phyloP scores from a whole-genome alignment of 495 filamentous ascomycete genomes.

The Pyrenula aspistea region DNA sequence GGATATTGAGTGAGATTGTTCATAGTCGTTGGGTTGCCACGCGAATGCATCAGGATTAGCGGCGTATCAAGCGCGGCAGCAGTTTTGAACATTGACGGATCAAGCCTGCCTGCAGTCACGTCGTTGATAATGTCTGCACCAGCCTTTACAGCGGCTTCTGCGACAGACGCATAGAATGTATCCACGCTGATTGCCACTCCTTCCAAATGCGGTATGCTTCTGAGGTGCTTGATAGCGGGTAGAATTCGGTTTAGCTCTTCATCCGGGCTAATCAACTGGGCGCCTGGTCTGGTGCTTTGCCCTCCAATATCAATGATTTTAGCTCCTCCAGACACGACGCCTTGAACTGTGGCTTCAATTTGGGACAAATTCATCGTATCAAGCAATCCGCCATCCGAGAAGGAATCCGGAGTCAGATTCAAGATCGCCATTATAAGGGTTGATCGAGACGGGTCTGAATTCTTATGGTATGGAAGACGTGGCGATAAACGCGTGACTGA shows the following conservation, averaged over 20 bases:
- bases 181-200: slow-evolving; percentile 71
- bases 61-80: slow-evolving; percentile 71
- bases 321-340: slow-evolving; percentile 53
- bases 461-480: slow-evolving; percentile 44
- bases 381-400: slow-evolving; percentile 72
- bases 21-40: slow-evolving; percentile 82
- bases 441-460: slow-evolving; percentile 47
- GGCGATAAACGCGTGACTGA: slow-evolving; percentile 49
- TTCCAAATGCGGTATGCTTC: slow-evolving; percentile 43
- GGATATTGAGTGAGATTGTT: slow-evolving; percentile 56
- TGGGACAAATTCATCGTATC: slow-evolving; percentile 16
- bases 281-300: slow-evolving; percentile 75
- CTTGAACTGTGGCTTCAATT: slow-evolving; percentile 36
- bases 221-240: slow-evolving; percentile 64
- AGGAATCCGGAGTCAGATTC: slow-evolving; percentile 93
- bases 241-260: slow-evolving; percentile 73
- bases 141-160: slow-evolving; percentile 63
- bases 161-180: slow-evolving; percentile 81
- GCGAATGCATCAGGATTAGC: slow-evolving; percentile 90
- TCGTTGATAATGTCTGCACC: slow-evolving; percentile 96
- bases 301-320: slow-evolving; percentile 88
- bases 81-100: slow-evolving; percentile 70
- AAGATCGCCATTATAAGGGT: slow-evolving; percentile 89
- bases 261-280: slow-evolving; percentile 46
- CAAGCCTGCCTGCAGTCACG: slow-evolving; percentile 70